Evolutionary conservation across 306 rosid genomes (phyloP).

Genomic region (Purshia tridentata): DNA sequence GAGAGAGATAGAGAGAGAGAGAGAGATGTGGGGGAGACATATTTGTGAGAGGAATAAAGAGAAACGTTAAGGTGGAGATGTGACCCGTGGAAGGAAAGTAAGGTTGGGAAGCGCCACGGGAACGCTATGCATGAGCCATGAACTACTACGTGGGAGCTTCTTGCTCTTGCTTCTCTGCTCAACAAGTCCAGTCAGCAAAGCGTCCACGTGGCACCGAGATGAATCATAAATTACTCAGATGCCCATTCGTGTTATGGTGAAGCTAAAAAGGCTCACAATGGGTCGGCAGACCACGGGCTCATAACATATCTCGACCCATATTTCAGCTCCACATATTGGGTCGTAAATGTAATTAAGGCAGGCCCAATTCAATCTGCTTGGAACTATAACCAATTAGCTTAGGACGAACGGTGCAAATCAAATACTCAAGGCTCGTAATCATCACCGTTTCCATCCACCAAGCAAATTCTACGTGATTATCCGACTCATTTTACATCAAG

Average conservation of each 20-base stretch:
- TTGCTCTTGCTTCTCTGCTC: neutral
- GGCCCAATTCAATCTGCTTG: too few relatives aligned
- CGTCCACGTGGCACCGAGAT: neutral
- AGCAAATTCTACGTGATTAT: too few relatives aligned
- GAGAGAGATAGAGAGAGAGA: neutral
- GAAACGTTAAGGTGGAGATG: conserved; percentile 3
- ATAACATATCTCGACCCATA: too few relatives aligned
- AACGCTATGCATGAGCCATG: conserved; percentile 9
- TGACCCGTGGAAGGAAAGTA: conserved; percentile 13
- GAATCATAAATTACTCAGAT: neutral
- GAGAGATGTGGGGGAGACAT: neutral
- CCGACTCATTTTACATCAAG: too few relatives aligned
- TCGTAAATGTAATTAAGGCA: too few relatives aligned
- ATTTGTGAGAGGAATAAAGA: neutral
- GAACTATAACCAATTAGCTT: too few relatives aligned
- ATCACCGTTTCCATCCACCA: too few relatives aligned
- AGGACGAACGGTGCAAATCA: too few relatives aligned
- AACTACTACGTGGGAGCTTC: conserved; percentile 6
- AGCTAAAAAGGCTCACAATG: too few relatives aligned
- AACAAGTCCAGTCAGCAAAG: neutral
- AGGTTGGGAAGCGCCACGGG: conserved; percentile 8
- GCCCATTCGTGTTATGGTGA: neutral
- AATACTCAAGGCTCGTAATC: too few relatives aligned
- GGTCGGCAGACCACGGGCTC: too few relatives aligned
- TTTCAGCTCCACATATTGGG: too few relatives aligned